Conservation (phyloP, 208 protist species). For the Acanthamoeba sp. region DNA sequence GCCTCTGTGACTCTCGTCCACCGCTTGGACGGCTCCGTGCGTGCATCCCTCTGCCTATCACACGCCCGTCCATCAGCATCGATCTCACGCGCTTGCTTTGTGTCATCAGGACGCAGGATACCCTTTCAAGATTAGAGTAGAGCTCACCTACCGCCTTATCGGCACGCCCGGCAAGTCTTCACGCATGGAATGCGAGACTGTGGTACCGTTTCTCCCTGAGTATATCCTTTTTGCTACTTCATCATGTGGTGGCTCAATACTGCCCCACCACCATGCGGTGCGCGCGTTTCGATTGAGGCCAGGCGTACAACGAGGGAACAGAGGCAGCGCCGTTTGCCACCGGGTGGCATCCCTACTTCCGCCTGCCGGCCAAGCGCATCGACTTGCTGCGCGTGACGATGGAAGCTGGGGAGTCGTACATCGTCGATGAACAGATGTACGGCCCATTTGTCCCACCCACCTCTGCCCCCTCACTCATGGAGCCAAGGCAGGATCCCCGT, state of each 20-base stretch:
- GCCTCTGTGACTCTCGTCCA: neutral
- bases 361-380: neutral
- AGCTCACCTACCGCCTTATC: slow-evolving; percentile 31
- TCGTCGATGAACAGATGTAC: slow-evolving; percentile 11
- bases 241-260: too few relatives aligned
- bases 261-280: too few relatives aligned
- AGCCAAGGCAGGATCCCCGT: neutral
- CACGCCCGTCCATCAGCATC: neutral
- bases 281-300: neutral
- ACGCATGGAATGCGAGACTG: neutral
- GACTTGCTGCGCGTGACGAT: neutral
- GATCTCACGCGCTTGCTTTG: neutral
- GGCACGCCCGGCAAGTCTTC: neutral
- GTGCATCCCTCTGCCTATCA: too few relatives aligned
- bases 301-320: slow-evolving; percentile 25
- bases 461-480: too few relatives aligned
- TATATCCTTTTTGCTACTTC: neutral
- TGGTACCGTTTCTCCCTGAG: neutral
- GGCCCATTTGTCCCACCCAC: neutral
- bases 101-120: slow-evolving; percentile 10
- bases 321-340: slow-evolving; percentile 20
- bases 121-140: slow-evolving; percentile 2
- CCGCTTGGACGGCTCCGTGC: slow-evolving; percentile 22
- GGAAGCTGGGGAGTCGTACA: neutral
- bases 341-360: slow-evolving; percentile 44